phyloP scores from a whole-genome alignment of 352 stramenopile genomes.

The Hyphochytrium catenoides region DNA sequence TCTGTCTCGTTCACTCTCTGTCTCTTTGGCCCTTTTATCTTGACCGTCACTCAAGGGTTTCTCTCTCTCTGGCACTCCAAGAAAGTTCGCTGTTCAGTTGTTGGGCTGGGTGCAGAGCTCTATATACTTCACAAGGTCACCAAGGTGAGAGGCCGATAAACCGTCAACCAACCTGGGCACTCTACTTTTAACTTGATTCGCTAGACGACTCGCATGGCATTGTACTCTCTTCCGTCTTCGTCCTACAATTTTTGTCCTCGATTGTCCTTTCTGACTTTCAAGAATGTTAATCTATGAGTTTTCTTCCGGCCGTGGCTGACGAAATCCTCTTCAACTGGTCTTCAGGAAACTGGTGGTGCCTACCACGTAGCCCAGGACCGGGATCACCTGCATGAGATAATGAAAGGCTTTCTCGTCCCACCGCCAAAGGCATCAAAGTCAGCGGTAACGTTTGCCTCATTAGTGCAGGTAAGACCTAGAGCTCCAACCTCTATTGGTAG shows the following conservation, averaged over 20 bases:
- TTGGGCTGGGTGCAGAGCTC: constrained; percentile 85
- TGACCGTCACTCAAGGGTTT: too few species aligned
- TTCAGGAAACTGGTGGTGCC: constrained; percentile 74
- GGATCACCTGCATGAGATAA: constrained; percentile 68
- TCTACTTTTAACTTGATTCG: constrained; percentile 1
- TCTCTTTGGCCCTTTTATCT: too few species aligned
- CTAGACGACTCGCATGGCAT: too few species aligned
- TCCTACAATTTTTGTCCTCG: too few species aligned
- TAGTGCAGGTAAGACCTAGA: constrained; percentile 24
- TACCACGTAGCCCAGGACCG: constrained; percentile 81
- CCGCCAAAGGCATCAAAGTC: constrained; percentile 55
- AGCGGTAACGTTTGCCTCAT: constrained; percentile 28
- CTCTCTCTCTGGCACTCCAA: too few species aligned
- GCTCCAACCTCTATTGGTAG: background rate
- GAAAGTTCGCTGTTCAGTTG: constrained; percentile 75
- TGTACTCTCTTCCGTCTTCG: too few species aligned
- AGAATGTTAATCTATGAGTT: too few species aligned
- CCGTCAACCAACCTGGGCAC: background rate
- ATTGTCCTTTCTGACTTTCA: too few species aligned
- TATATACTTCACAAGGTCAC: constrained; percentile 48
- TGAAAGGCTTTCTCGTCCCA: constrained; percentile 79
- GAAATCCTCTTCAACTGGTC: too few species aligned
- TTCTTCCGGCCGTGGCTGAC: too few species aligned
- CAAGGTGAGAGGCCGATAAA: constrained; percentile 5
- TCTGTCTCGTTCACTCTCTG: too few species aligned